Evolutionary conservation across 129 eudicot species (phyloP), one percentile per base, ranked within the genome.

Genomic region (Erigeron canadensis): DNA sequence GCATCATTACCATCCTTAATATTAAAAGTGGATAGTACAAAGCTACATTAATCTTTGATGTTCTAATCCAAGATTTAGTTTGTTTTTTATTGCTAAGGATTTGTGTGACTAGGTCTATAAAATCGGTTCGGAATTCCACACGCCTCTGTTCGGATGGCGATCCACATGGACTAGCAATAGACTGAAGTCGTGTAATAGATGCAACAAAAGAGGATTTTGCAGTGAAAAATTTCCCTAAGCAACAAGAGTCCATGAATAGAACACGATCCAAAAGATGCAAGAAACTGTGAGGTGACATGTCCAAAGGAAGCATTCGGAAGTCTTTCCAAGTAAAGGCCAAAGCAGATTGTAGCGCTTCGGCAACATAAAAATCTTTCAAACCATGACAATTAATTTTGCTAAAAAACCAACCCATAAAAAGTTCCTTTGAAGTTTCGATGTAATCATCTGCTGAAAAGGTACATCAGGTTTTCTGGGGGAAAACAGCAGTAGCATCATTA

Each of bases 181-280:
- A 39, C 3, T 60, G 63, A 48, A 67, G 64, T 67, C 28, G 69
- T 0, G 83, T 7, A 11, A 87, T 37, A 83, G 85, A 83, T 69
- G 82, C 97, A 5, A 88, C 72, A 63, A 85, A 82, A 16, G 90
- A 84, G 23, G 91, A 85, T 74, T 76, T 81, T 70, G 88, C 69
- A 0, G 89, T 82, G 73, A 80, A 79, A n/a, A n/a, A n/a, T n/a
- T 15, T 9, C 4, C 80, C 77, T 0, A 17, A 17, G 0, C 47
- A 38, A 12, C 61, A 59, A 57, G 73, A 74, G 15, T 48, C 71
- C 65, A 57, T 48, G 38, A 81, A 43, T 21, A 84, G 66, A n/a
- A n/a, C n/a, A 56, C 76, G 65, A 42, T 84, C 88, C 47, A 81
- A 10, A 13, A 84, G 76, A 74, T 84, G 69, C 42, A 81, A 3